phyloP scores from a whole-genome alignment of 495 filamentous ascomycete genomes.

The Penicillium simplicissimum region DNA sequence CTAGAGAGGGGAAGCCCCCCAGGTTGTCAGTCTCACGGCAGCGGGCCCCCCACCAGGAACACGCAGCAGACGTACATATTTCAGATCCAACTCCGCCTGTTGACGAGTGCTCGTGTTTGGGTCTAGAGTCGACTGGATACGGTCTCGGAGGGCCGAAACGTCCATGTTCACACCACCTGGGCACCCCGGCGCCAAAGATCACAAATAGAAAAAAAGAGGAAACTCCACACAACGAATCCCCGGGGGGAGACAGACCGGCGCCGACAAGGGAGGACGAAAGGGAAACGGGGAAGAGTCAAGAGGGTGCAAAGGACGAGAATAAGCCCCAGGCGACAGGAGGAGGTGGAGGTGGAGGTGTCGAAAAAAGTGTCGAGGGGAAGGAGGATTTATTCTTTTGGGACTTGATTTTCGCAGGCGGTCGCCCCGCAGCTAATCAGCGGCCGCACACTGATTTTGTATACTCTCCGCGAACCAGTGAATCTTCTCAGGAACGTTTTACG shows the following conservation, averaged over 20 bases:
- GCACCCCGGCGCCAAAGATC: conserved; percentile 40
- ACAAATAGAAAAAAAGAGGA: conserved; percentile 24
- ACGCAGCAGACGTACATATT: conserved; percentile 68
- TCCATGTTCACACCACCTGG: conserved; percentile 66
- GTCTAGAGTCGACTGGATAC: conserved; percentile 84
- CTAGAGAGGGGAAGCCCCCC: conserved; percentile 48
- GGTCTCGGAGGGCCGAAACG: conserved; percentile 78
- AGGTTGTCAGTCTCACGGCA: conserved; percentile 17
- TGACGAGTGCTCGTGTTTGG: conserved; percentile 80
- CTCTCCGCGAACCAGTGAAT: neutral
- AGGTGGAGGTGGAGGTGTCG: conserved; percentile 20
- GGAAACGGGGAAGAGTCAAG: conserved; percentile 3
- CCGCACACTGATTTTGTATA: conserved; percentile 32
- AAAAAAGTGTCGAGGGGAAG: conserved; percentile 22
- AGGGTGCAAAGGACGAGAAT: conserved; percentile 19
- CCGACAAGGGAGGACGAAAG: conserved; percentile 9
- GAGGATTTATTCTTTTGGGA: conserved; percentile 33
- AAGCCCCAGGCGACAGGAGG: conserved; percentile 20
- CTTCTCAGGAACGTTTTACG: neutral
- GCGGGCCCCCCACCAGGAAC: conserved; percentile 16
- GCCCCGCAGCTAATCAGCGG: conserved; percentile 48
- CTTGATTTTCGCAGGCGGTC: conserved; percentile 50
- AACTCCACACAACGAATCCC: conserved; percentile 22
- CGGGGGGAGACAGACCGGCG: conserved; percentile 18
- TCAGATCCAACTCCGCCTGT: conserved; percentile 88